Evolutionary conservation across 441 rosid genomes (phyloP), one percentile per base, ranked within the genome.

Genomic region (Adansonia grandidieri): DNA sequence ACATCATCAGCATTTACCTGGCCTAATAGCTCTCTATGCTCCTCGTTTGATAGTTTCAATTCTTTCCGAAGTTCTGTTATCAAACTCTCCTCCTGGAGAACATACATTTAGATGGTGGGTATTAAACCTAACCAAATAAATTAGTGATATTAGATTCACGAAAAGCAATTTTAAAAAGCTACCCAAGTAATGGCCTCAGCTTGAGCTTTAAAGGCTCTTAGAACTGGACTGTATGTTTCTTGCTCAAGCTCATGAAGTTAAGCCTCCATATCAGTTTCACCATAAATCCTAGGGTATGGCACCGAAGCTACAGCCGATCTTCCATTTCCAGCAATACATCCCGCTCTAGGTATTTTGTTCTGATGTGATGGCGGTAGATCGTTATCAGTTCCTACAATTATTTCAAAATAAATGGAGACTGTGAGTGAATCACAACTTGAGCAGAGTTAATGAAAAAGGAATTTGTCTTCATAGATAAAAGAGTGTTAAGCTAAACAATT

Each of bases 101-200:
- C 45, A 77, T 17, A 53, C 32, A 62, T 65, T 65, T 80, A 73
- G 47, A 54, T 28, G 80, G 40, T 77, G 58, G 67, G 74, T 72
- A 81, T 20, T 77, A 53, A 51, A 81, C 60, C 67, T 68, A 78
- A 82, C 65, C 20, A 82, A 51, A 64, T 20, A 69, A 84, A 74
- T 73, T 57, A 78, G 53, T 62, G 76, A 75, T 69, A 83, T 60
- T 32, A 72, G 10, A 20, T 40, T 60, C 64, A 68, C 70, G 42
- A 51, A 81, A 74, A 40, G 37, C 8, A 32, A 71, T 83, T 67
- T 6, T 48, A 48, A 50, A 1, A 48, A 45, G 44, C 45, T 87
- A 89, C 94, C 94, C 94, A 91, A 69, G 94, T 79, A 78, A 91
- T 89, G 48, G 91, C 94, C 86, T 91, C 94, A 70, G 88, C 89